Percentiles rank a stretch among this genome's conserved stretches.
These are phyloP conservation scores for Monosporascus cannonballus DNA, from an alignment of 2,329 filamentous ascomycete genomes.

Conservation along the genomic window DNA sequence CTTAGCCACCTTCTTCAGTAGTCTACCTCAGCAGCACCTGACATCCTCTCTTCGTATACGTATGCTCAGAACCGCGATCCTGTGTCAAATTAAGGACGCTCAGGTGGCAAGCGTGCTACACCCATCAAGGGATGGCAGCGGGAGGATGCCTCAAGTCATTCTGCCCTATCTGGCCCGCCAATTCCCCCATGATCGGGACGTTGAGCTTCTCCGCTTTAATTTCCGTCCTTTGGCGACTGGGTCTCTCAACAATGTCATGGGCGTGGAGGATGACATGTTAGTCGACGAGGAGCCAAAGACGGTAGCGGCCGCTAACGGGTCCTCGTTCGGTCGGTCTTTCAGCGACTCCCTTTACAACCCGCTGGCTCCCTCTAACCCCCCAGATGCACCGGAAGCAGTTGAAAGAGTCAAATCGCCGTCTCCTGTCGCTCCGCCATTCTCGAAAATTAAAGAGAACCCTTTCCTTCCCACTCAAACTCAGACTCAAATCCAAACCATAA, in stretches of 20 bases:
- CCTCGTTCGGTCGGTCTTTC: conserved; percentile 18
- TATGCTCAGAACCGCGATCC: conserved; percentile 74
- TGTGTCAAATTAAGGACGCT: conserved; percentile 61
- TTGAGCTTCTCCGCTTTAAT: conserved; percentile 65
- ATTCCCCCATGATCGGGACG: conserved; percentile 54
- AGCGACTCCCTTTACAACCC: conserved; percentile 2
- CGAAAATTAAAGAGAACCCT: conserved; percentile 12
- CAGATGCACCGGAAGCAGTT: conserved; percentile 4
- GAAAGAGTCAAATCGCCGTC: conserved; percentile 5
- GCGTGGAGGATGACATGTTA: conserved; percentile 31
- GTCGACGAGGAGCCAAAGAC: conserved; percentile 20
- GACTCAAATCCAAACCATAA: conserved; percentile 19
- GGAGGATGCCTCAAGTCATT: conserved; percentile 64
- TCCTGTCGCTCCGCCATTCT: conserved; percentile 2
- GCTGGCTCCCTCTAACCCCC: background rate
- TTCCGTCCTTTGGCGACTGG: conserved; percentile 37
- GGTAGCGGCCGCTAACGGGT: conserved; percentile 13
- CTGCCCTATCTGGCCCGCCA: conserved; percentile 70
- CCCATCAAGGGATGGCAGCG: conserved; percentile 59
- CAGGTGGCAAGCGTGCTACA: conserved; percentile 81
- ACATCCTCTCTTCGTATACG: conserved; percentile 67
- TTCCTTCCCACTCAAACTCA: conserved; percentile 16
- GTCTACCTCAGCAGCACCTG: conserved; percentile 60
- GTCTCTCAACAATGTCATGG: conserved; percentile 24
- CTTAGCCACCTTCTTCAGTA: conserved; percentile 55